Evolutionary conservation across 2,329 filamentous ascomycete species (phyloP), one percentile per base, ranked within the genome.

Genomic region (Pseudocercospora musae): DNA sequence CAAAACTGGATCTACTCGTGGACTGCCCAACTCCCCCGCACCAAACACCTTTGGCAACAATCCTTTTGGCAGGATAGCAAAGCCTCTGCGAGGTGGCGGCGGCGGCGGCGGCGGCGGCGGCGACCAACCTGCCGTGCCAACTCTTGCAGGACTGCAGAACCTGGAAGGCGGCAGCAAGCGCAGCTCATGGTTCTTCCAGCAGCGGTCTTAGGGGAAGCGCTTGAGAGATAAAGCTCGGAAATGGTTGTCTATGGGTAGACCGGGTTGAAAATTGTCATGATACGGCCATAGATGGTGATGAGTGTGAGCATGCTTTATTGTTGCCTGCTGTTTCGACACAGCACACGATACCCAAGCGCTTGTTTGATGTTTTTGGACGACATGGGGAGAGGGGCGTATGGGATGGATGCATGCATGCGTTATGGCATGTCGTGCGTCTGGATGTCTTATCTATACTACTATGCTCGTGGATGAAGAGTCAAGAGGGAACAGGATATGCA

Each of bases 1-100:
- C 76, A 99, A 98, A 80, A 87, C 89, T 54, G 92, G 93, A 72
- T 95, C 90, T 68, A 96, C 93, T 10, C 89, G 92, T 68, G 92
- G 91, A 58, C 86, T 97, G 59, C 86, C 86, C 68, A 85, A 87
- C 53, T 82, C 85, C 6, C 68, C 65, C 59, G 78, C 64, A 78
- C 65, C 66, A 3, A 57, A 63, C 64, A 75, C 73, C 55, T 79
- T 78, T 33, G 86, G 84, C 55, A 87, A 86, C 72, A 94, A 96
- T 77, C 91, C 84, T 78, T 96, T 87, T 68, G 82, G 82, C 59
- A 77, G 86, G 64, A 88, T 89, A 70, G 86, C 86, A 48, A 89
- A 89, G 74, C 86, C 86, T 18, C 79, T 89, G 4, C 81, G 86
- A 49, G 85, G 86, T 11, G 83, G 82, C 27, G 83, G 82, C 27